Conservation (phyloP, 1,284 basidiomycete species). For the Puccinia novopanici region DNA sequence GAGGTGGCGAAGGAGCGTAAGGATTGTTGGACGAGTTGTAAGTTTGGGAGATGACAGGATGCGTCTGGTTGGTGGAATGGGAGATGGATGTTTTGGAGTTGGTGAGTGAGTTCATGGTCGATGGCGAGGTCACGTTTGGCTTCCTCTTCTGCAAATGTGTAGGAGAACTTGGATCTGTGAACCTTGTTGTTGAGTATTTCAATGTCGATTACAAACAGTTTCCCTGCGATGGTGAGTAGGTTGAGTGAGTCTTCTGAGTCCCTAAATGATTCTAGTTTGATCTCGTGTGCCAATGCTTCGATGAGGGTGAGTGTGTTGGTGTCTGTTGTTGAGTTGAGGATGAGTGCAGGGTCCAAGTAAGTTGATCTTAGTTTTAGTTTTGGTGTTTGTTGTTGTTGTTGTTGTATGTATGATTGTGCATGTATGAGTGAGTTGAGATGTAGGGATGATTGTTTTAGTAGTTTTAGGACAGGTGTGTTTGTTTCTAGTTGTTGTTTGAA, state of each 20-base stretch:
- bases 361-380: neutral
- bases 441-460: conserved; percentile 26
- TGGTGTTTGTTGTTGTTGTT: conserved; percentile 16
- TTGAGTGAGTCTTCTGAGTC: conserved; percentile 46
- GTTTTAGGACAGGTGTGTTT: conserved; percentile 3
- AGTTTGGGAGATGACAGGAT: neutral
- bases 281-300: conserved; percentile 1
- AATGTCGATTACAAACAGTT: conserved; percentile 49
- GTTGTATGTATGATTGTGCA: conserved; percentile 9
- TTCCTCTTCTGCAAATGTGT: conserved; percentile 42
- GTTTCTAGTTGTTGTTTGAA: neutral
- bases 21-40: conserved; percentile 15
- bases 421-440: conserved; percentile 40
- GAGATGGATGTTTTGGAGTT: conserved; percentile 26
- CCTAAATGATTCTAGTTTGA: conserved; percentile 26
- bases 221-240: conserved; percentile 41
- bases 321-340: neutral
- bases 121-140: conserved; percentile 21
- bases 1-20: conserved; percentile 11
- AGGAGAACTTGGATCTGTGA: conserved; percentile 32
- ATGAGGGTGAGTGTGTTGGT: conserved; percentile 13
- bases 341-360: conserved; percentile 1
- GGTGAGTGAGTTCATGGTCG: conserved; percentile 14
- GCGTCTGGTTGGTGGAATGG: neutral
- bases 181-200: conserved; percentile 15